Evolutionary conservation across 257 asterid species (phyloP).

Genomic region (Solanum acaule): DNA sequence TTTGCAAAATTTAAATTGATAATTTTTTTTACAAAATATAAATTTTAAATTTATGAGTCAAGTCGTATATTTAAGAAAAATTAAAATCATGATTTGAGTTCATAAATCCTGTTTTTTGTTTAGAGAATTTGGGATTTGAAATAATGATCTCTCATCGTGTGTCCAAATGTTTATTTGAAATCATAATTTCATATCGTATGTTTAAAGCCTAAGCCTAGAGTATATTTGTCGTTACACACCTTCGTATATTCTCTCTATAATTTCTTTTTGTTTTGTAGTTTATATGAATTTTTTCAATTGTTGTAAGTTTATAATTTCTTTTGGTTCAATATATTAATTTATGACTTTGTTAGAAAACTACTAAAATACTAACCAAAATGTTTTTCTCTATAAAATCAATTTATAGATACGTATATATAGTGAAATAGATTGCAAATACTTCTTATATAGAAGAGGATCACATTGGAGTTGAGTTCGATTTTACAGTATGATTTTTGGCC

Average conservation of each 20-base stretch:
- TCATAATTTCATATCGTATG: too few relatives aligned
- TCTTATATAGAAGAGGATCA: neutral
- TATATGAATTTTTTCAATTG: neutral
- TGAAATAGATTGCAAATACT: neutral
- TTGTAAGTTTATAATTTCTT: too few relatives aligned
- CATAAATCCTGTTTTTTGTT: too few relatives aligned
- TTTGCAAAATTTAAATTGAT: too few relatives aligned
- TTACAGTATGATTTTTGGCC: neutral
- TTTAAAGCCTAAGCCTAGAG: fast-evolving
- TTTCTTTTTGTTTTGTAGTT: too few relatives aligned
- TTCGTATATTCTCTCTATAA: neutral
- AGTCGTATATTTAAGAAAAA: too few relatives aligned
- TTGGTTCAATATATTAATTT: too few relatives aligned
- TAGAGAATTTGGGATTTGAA: neutral
- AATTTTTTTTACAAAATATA: neutral
- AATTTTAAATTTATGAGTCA: neutral
- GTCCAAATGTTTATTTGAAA: neutral
- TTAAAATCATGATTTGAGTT: neutral
- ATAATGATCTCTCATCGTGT: too few relatives aligned
- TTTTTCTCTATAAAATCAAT: too few relatives aligned
- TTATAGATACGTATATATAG: too few relatives aligned
- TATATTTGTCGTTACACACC: neutral
- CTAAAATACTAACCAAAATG: neutral
- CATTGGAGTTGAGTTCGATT: neutral
- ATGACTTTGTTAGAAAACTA: too few relatives aligned